These are phyloP conservation scores for Monilinia fructicola DNA, from an alignment of 2,329 filamentous ascomycete species.

Conservation along the genomic window DNA sequence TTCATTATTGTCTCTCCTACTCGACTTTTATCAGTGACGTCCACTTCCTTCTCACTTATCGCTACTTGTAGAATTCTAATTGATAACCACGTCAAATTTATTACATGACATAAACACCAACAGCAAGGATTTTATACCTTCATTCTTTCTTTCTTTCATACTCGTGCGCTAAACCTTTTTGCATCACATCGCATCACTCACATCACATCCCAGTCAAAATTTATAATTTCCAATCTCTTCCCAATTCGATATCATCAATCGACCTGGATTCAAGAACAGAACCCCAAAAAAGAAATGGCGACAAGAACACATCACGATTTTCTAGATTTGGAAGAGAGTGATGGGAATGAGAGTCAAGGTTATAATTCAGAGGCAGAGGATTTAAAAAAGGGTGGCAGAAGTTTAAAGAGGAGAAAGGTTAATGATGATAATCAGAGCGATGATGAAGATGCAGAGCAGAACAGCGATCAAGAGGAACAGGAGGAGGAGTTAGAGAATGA, in stretches of 20 bases:
- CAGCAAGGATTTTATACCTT: too few species aligned
- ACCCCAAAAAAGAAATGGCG: constrained; percentile 51
- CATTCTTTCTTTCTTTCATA: too few species aligned
- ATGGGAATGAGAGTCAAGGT: constrained; percentile 53
- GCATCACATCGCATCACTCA: constrained; percentile 1
- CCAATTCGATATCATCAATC: constrained; percentile 18
- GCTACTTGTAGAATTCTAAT: too few species aligned
- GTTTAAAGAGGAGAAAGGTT: constrained; percentile 62
- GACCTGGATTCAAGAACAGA: too few species aligned
- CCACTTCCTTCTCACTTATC: neutral
- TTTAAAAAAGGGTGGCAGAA: constrained; percentile 62
- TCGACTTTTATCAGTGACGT: constrained; percentile 20
- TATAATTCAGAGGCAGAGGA: constrained; percentile 68
- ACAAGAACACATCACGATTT: constrained; percentile 71
- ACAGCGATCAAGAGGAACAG: constrained; percentile 38
- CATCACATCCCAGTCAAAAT: constrained; percentile 11
- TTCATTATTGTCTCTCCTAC: too few species aligned
- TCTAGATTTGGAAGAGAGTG: constrained; percentile 60
- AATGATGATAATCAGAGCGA: constrained; percentile 45
- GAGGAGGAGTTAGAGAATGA: constrained; percentile 41
- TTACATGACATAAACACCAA: too few species aligned
- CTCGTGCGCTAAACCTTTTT: constrained; percentile 21
- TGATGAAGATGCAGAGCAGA: constrained; percentile 39
- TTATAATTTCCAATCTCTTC: constrained; percentile 4
- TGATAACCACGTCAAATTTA: neutral